Percentiles rank a stretch among this genome's conserved stretches.
Conservation (phyloP, 495 filamentous ascomycete genomes). For the Hyaloscypha variabilis region DNA sequence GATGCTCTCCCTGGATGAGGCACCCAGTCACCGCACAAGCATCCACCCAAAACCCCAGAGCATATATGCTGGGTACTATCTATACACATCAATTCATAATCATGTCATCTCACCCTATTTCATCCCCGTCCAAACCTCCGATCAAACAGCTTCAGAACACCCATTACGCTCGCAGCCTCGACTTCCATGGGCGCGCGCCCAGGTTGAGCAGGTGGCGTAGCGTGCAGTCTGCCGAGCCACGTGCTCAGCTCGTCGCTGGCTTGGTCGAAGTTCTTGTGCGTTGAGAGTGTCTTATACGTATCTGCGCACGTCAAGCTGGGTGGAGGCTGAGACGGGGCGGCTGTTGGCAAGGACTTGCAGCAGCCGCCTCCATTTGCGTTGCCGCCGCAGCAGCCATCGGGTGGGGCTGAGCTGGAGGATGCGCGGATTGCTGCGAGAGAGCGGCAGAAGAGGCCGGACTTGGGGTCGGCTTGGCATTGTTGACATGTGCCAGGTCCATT, state of each 20-base stretch:
- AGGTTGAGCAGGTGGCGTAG: constrained; percentile 46
- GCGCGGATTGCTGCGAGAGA: constrained; percentile 69
- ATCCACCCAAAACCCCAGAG: neutral
- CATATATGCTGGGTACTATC: neutral
- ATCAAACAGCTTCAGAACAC: constrained; percentile 81
- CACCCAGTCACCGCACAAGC: neutral
- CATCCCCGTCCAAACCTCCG: constrained; percentile 64
- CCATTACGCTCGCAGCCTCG: constrained; percentile 86
- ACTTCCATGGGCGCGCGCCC: constrained; percentile 71
- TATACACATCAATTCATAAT: neutral
- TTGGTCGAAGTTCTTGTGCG: constrained; percentile 76
- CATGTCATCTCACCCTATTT: too few relatives aligned
- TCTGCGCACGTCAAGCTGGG: constrained; percentile 68
- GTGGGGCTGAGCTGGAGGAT: constrained; percentile 42
- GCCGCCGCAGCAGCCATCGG: constrained; percentile 54
- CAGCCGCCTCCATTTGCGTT: constrained; percentile 52
- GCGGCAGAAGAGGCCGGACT: constrained; percentile 84
- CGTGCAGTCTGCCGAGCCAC: constrained; percentile 75
- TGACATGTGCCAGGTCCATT: constrained; percentile 80
- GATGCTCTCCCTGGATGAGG: too few relatives aligned
- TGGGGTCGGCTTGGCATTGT: constrained; percentile 76
- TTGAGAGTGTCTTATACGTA: constrained; percentile 78
- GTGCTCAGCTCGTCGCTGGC: constrained; percentile 74
- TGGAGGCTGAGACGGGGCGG: constrained; percentile 27
- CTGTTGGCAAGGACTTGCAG: constrained; percentile 40